Evolutionary conservation across 1,284 basidiomycete genomes (phyloP).

Genomic region (Cutaneotrichosporon mucoides): DNA sequence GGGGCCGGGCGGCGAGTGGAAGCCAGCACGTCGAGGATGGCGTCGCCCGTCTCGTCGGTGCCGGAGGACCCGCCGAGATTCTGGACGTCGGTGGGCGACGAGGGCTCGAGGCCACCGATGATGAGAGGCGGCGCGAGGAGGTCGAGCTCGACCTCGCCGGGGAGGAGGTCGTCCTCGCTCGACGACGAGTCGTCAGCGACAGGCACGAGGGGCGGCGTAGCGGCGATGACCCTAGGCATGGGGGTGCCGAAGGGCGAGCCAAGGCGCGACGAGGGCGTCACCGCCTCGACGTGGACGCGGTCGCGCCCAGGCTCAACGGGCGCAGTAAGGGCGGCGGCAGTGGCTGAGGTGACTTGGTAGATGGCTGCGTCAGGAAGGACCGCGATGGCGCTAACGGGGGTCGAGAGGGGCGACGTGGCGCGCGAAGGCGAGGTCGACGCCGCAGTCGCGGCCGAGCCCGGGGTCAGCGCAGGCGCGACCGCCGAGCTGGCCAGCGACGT

Average conservation of each 20-base stretch:
- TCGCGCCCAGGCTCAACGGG: not conserved
- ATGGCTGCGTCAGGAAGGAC: not conserved
- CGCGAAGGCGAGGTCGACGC: too few relatives aligned
- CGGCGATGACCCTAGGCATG: not conserved
- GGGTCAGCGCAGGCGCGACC: not conserved
- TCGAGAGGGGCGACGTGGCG: too few relatives aligned
- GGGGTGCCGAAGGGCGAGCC: not conserved
- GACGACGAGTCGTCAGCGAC: not conserved
- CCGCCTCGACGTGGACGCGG: not conserved
- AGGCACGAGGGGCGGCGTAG: not conserved
- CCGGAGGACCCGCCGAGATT: not conserved
- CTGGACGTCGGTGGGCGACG: not conserved
- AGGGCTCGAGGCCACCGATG: not conserved
- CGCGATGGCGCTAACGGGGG: not conserved
- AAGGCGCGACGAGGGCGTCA: not conserved
- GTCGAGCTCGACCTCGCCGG: not conserved
- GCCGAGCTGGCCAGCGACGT: not conserved
- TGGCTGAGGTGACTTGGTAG: not conserved
- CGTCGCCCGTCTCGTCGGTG: not conserved
- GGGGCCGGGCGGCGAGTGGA: not conserved
- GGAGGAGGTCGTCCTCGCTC: not conserved
- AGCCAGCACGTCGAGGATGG: not conserved
- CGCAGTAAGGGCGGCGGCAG: not conserved
- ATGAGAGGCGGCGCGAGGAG: not conserved
- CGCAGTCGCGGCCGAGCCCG: not conserved